Percentiles rank a stretch among this genome's conserved stretches.
Evolutionary conservation across 2,329 filamentous ascomycete genomes (phyloP).

Genomic region (Alternaria sp.): DNA sequence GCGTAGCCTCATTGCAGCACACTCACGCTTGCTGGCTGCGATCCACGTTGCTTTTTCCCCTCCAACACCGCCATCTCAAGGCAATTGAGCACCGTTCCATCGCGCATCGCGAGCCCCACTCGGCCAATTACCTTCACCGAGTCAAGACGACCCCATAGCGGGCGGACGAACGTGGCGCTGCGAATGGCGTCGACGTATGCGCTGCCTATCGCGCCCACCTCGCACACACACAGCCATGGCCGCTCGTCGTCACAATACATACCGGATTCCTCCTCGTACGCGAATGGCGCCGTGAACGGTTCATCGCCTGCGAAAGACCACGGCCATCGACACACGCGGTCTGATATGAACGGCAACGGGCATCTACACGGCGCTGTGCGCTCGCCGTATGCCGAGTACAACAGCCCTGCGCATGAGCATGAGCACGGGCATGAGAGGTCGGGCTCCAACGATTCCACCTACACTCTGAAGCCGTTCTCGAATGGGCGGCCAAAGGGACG

Average conservation of each 20-base stretch:
- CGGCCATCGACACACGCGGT: slow-evolving; percentile 39
- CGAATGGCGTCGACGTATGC: slow-evolving; percentile 56
- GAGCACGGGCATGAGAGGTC: slow-evolving; percentile 26
- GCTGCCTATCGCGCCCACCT: slow-evolving; percentile 45
- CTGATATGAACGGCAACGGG: slow-evolving; percentile 44
- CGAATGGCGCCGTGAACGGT: slow-evolving; percentile 24
- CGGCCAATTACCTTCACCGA: slow-evolving; percentile 8
- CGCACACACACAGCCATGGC: slow-evolving; percentile 45
- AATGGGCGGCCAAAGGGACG: slow-evolving; percentile 42
- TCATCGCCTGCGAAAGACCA: slow-evolving; percentile 31
- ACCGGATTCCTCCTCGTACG: slow-evolving; percentile 30
- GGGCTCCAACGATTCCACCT: slow-evolving; percentile 36
- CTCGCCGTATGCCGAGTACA: slow-evolving; percentile 38
- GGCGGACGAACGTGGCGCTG: slow-evolving; percentile 22
- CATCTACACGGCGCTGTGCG: slow-evolving; percentile 41
- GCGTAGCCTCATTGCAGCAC: slow-evolving; percentile 11
- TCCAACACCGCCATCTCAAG: background rate
- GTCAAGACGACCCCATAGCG: slow-evolving; percentile 25
- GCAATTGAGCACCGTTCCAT: slow-evolving; percentile 1
- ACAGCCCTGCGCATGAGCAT: slow-evolving; percentile 35
- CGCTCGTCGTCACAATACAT: slow-evolving; percentile 49
- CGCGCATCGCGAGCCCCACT: slow-evolving; percentile 2
- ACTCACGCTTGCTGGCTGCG: slow-evolving; percentile 2
- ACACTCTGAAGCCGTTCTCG: slow-evolving; percentile 39
- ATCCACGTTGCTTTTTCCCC: slow-evolving; percentile 2